Conservation (phyloP, 1,139 yeast species). For the Casaregolazyma lundiana region DNA sequence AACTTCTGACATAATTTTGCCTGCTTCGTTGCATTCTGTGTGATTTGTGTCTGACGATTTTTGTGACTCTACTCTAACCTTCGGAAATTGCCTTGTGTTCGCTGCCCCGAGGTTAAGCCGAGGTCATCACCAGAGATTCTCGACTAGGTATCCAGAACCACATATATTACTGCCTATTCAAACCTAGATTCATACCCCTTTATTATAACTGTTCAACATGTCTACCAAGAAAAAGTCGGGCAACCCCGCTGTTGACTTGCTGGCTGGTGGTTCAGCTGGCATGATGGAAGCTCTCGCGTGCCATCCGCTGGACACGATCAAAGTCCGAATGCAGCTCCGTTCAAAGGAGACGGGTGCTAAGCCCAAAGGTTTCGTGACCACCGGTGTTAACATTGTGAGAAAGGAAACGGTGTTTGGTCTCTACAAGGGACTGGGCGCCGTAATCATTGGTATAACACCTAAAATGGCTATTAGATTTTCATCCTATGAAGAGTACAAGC, state of each 20-base stretch:
- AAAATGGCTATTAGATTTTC: constrained; percentile 97
- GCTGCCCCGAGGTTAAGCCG: too few species aligned
- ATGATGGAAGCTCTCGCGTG: constrained; percentile 93
- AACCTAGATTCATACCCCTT: background rate
- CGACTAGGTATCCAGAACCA: too few species aligned
- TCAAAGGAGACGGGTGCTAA: constrained; percentile 12
- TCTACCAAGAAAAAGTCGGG: constrained; percentile 29
- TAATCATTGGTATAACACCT: constrained; percentile 94
- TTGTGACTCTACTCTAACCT: too few species aligned
- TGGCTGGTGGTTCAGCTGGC: constrained; percentile 98
- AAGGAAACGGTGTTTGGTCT: constrained; percentile 83
- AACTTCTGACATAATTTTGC: too few species aligned
- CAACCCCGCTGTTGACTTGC: constrained; percentile 64
- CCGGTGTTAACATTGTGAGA: constrained; percentile 73
- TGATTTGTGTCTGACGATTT: too few species aligned
- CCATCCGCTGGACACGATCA: constrained; percentile 88
- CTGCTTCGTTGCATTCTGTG: too few species aligned
- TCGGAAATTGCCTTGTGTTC: too few species aligned
- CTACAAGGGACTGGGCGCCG: constrained; percentile 96
- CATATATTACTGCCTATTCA: background rate
- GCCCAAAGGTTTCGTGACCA: constrained; percentile 71
- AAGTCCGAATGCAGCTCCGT: constrained; percentile 81
- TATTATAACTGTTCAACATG: constrained; percentile 19
- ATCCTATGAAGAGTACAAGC: constrained; percentile 84
- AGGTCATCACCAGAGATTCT: background rate